Evolutionary conservation across 1,139 yeast genomes (phyloP), one percentile per base, ranked within the genome.

Genomic region (Pichia sp.): DNA sequence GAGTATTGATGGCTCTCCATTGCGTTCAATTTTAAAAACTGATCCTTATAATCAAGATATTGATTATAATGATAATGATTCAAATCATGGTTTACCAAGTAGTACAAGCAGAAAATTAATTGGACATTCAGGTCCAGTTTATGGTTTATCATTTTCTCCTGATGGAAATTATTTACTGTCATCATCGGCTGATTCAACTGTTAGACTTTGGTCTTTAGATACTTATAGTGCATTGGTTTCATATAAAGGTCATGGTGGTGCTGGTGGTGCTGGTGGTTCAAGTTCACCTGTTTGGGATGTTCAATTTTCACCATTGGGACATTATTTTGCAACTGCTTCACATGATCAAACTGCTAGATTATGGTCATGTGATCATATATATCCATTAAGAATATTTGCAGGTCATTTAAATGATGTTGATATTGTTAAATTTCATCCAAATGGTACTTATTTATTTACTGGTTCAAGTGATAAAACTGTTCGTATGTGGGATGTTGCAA

Each of bases 231-330:
- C 95, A 2, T 71, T 94, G 41, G 98, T 92, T 2, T 78, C 92
- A n/a, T 92, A 92, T 65, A 87, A 87, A 62, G 97, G 97, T 6
- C 99, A 94, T 62, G 47, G 47, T 6, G 47, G 48, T 40, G 45
- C 48, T 11, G 48, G 48, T 35, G 44, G 48, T 22, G 39, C 45
- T 22, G 44, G 50, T 35, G 50, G 50, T 33, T 39, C 46, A 24
- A 87, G 82, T 56, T 95, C 86, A 55, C 97, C 98, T 1, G 84
- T 94, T 28, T 94, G 98, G 98, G 98, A 94, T 61, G 97, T 92
- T 6, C 78, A 85, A 55, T 92, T 89, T 59, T 82, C 96, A 4
- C 98, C 98, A 2, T 70, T 86, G 58, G 98, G 98, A 3, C 97
- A 92, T 66, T 94, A 94, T 67, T 94, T 94, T 65, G 97, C 95